Conservation (phyloP, 2,329 filamentous ascomycete genomes). For the Mycosphaerella sp. region DNA sequence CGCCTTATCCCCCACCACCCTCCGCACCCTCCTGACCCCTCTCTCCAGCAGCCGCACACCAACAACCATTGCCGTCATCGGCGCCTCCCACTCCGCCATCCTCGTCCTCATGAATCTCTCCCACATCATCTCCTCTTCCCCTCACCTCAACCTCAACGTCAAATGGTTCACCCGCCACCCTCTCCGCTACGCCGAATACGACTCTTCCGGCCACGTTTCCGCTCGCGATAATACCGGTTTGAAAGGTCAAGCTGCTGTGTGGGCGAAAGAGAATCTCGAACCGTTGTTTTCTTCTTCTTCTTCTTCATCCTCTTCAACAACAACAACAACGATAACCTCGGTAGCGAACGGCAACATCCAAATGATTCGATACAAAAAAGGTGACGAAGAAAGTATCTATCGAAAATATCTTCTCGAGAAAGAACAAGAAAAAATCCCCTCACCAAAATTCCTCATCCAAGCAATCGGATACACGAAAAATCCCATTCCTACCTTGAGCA, state of each 20-base stretch:
- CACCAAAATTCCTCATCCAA: conserved; percentile 45
- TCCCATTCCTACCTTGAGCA: conserved; percentile 44
- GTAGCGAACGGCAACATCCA: background rate
- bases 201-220: conserved; percentile 52
- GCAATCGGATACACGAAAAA: conserved; percentile 54
- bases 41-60: conserved; percentile 27
- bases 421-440: too few relatives aligned
- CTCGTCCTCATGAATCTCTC: conserved; percentile 57
- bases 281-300: conserved; percentile 24
- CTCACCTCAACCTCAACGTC: conserved; percentile 49
- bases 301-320: too few relatives aligned
- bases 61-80: conserved; percentile 51
- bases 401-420: conserved; percentile 35
- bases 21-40: conserved; percentile 39
- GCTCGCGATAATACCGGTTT: conserved; percentile 59
- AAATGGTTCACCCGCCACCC: conserved; percentile 58
- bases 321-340: too few relatives aligned
- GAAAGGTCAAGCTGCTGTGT: conserved; percentile 55
- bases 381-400: conserved; percentile 46
- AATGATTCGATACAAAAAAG: conserved; percentile 39
- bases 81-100: conserved; percentile 58
- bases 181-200: conserved; percentile 56
- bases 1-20: conserved; percentile 49
- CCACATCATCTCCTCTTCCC: conserved; percentile 46
- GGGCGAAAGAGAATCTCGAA: conserved; percentile 54